These are phyloP conservation scores for Suillus subluteus DNA, from an alignment of 768 basidiomycete genomes.

Conservation along the genomic window DNA sequence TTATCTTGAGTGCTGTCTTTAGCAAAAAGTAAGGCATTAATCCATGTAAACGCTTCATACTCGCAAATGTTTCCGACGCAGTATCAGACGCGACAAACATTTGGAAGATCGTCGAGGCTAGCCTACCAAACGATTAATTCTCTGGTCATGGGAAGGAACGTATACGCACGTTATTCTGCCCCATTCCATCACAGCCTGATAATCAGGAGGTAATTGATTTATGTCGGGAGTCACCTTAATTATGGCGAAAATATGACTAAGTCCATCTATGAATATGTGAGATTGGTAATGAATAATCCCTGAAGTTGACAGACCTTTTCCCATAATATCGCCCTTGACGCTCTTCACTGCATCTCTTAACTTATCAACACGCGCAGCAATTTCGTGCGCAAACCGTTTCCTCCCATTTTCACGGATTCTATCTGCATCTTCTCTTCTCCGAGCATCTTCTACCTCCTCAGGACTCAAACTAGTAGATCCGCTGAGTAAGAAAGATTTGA, in stretches of 20 bases:
- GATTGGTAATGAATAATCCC: conserved; percentile 13
- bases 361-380: conserved; percentile 83
- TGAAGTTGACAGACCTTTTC: conserved; percentile 57
- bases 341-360: conserved; percentile 81
- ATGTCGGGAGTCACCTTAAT: conserved; percentile 83
- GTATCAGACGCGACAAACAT: conserved; percentile 92
- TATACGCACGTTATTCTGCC: conserved; percentile 88
- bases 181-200: conserved; percentile 93
- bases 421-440: conserved; percentile 86
- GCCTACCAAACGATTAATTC: conserved; percentile 45
- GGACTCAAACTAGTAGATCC: conserved; percentile 67
- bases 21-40: conserved; percentile 98
- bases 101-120: conserved; percentile 97
- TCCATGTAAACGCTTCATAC: conserved; percentile 91
- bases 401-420: conserved; percentile 84
- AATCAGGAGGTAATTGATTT: conserved; percentile 78
- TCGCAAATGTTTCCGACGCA: conserved; percentile 85
- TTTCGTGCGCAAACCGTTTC: conserved; percentile 84
- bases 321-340: conserved; percentile 94
- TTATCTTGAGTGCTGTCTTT: conserved; percentile 88
- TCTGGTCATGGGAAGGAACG: conserved; percentile 12
- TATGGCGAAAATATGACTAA: conserved; percentile 85
- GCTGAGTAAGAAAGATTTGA: conserved; percentile 83
- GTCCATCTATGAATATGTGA: conserved; percentile 62
- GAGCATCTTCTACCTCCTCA: conserved; percentile 80